Conservation (phyloP, 148 eudicot genomes). For the Rhododendron ferrugineum region DNA sequence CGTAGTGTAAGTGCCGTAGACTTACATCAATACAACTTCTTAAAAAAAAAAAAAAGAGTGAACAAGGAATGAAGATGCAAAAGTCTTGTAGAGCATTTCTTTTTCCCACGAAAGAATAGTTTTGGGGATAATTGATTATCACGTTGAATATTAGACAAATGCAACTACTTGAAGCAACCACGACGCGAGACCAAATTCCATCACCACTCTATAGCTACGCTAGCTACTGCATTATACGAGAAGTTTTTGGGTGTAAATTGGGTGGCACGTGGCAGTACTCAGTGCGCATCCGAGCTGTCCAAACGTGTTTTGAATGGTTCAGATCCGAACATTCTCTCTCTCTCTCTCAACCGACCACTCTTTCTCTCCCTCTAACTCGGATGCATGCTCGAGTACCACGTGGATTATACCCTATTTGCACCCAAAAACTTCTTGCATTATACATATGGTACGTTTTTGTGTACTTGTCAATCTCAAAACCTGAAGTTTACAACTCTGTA, state of each 20-base stretch:
- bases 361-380: too few species aligned
- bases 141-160: background rate
- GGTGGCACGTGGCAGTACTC: too few species aligned
- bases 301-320: too few species aligned
- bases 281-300: too few species aligned
- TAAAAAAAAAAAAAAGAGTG: background rate
- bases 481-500: background rate
- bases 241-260: too few species aligned
- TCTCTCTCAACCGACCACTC: too few species aligned
- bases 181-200: conserved; percentile 17
- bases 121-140: background rate
- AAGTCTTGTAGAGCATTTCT: background rate
- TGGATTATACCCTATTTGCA: background rate
- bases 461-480: background rate
- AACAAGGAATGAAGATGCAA: background rate
- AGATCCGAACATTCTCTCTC: too few species aligned
- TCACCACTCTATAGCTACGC: background rate
- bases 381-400: too few species aligned
- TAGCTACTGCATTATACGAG: background rate
- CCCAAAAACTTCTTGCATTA: background rate
- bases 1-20: too few species aligned
- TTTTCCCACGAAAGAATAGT: background rate
- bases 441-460: background rate
- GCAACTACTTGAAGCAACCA: conserved; percentile 17
- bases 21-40: too few species aligned